These are phyloP conservation scores for Saccharomyces mikatae DNA, from an alignment of 805 yeast species.

Conservation along the genomic window DNA sequence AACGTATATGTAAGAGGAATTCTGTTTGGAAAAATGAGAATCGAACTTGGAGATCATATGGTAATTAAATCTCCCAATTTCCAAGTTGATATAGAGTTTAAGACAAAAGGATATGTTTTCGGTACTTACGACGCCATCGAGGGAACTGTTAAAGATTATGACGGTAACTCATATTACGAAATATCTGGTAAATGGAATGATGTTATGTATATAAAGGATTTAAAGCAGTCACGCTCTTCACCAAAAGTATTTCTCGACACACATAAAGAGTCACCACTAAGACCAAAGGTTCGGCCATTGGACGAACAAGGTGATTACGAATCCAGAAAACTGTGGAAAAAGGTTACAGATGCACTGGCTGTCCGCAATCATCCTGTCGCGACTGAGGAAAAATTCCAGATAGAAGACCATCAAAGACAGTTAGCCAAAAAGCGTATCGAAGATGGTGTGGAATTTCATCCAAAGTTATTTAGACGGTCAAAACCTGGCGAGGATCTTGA, in stretches of 20 bases:
- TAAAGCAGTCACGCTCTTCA: conserved; percentile 34
- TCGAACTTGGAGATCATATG: conserved; percentile 91
- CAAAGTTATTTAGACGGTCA: conserved; percentile 59
- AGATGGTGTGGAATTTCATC: conserved; percentile 73
- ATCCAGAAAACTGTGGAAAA: conserved; percentile 74
- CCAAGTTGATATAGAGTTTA: conserved; percentile 81
- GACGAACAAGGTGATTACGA: conserved; percentile 75
- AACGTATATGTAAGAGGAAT: conserved; percentile 93
- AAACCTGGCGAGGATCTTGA: conserved; percentile 45
- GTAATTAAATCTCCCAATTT: conserved; percentile 54
- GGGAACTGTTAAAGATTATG: conserved; percentile 54
- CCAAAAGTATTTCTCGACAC: conserved; percentile 57
- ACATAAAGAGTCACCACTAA: conserved; percentile 38
- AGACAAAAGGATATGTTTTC: conserved; percentile 86
- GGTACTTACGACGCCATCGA: conserved; percentile 88
- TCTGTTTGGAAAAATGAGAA: conserved; percentile 78
- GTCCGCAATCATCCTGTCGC: conserved; percentile 72
- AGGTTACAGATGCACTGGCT: conserved; percentile 73
- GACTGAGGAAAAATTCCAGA: conserved; percentile 78
- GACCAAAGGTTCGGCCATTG: conserved; percentile 70
- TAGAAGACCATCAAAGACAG: conserved; percentile 77
- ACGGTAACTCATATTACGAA: conserved; percentile 52
- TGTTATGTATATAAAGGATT: conserved; percentile 57
- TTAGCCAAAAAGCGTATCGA: conserved; percentile 69
- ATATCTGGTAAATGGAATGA: conserved; percentile 93